Base-by-base conservation (phyloP, 108 stramenopile genomes). In the Schizochytrium sp. region DNA sequence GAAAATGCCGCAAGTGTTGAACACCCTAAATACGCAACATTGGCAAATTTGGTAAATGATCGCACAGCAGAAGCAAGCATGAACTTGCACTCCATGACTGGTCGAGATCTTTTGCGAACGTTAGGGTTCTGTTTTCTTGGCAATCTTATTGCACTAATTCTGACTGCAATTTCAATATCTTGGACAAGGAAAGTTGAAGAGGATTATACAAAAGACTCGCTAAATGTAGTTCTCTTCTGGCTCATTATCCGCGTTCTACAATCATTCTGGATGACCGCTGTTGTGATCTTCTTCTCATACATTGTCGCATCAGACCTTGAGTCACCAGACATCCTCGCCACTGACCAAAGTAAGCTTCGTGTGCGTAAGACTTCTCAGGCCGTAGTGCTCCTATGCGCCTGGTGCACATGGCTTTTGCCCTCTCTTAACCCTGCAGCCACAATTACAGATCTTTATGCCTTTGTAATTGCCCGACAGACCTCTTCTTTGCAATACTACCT, bases 361-460 rank as follows among this genome's bases (percentile, higher is more conserved):
- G 50, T 83, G 45, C 76, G 76, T 10, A 49, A 83, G 47, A 55
- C 47, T 10, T 49, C 76, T 10, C 76, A 83, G 53, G 5, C 28
- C 15, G 76, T 83, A 5, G 76, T 83, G 45, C 76, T 83, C 1
- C 76, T 83, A 10, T 55, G 47, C 15, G 40, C 53, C 50, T 83
- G 76, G 76, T 83, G 76, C 47, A 28, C 76, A 17, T 83, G 76
- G 76, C 76, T 83, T 10, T 10, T 83, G 17, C 50, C 76, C 10
- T 5, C 76, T 2, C 47, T 83, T n/a, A 83, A 83, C 3, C 76
- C 76, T 10, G 76, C 28, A 10, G 76, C 40, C 17, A 83, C 76
- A n/a, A 28, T 55, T 10, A 53, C 55, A 53, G 76, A 83, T 40
- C 53, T 83, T 10, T 83, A 83, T 53, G 5, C 50, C 28, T 83